Conservation (phyloP, 2,329 filamentous ascomycete genomes). For the Pestalotiopsis sp. region DNA sequence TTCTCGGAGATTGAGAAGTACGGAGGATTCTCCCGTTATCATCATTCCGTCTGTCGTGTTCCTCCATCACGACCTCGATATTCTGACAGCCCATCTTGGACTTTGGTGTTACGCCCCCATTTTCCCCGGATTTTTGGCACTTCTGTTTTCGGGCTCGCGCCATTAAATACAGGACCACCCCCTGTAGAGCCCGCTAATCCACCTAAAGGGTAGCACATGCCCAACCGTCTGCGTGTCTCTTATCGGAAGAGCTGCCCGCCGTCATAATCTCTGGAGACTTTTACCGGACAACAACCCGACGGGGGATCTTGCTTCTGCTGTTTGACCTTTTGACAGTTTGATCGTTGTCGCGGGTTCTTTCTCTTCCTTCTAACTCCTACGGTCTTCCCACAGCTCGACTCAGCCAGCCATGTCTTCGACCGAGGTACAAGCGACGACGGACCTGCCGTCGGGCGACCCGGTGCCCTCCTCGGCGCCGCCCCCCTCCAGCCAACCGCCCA, state of each 20-base stretch:
- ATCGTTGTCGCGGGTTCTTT: not conserved
- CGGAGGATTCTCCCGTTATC: not conserved
- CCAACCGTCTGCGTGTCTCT: not conserved
- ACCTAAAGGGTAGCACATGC: not conserved
- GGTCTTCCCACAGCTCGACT: not conserved
- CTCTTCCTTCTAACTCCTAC: not conserved
- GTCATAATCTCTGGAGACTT: no score
- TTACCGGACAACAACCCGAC: not conserved
- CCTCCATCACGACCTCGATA: not conserved
- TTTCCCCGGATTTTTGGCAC: not conserved
- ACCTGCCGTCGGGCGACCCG: slow-evolving; percentile 40
- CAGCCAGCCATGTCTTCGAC: slow-evolving; percentile 12
- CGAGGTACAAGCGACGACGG: slow-evolving; percentile 30
- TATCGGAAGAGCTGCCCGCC: not conserved
- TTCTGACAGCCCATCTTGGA: not conserved
- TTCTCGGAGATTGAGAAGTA: not conserved
- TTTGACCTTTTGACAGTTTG: not conserved
- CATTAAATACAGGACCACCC: not conserved
- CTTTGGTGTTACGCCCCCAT: not conserved
- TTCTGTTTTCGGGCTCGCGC: not conserved
- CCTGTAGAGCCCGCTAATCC: not conserved
- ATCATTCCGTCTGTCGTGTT: not conserved
- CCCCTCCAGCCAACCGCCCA: slow-evolving; percentile 23
- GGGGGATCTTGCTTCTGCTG: not conserved
- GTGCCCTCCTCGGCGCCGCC: slow-evolving; percentile 29